Percentiles rank a stretch among this genome's conserved stretches.
These are phyloP conservation scores for Trichoderma aggressivum DNA, from an alignment of 2,329 filamentous ascomycete species.

Conservation along the genomic window DNA sequence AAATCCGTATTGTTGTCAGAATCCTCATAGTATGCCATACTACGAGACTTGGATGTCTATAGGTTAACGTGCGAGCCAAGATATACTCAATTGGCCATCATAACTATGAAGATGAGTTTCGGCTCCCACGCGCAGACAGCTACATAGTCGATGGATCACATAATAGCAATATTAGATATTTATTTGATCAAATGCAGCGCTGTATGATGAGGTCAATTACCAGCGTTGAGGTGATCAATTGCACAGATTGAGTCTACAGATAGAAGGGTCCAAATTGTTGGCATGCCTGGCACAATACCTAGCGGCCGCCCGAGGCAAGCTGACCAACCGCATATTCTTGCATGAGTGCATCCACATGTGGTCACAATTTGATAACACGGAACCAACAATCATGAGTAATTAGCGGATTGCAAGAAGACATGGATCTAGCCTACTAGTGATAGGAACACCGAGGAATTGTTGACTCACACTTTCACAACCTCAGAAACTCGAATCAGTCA, in stretches of 20 bases:
- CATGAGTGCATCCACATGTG: not conserved
- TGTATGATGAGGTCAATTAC: no score
- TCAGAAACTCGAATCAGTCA: not conserved
- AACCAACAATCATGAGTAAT: not conserved
- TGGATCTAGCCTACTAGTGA: not conserved
- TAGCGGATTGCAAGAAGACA: not conserved
- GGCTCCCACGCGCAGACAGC: no score
- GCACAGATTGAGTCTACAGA: not conserved
- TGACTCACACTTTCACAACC: not conserved
- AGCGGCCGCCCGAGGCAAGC: not conserved
- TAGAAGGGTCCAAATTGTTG: not conserved
- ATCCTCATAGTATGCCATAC: no score
- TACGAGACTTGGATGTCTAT: no score
- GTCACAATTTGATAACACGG: not conserved
- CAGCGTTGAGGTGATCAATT: not conserved
- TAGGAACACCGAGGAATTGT: not conserved
- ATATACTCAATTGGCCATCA: no score
- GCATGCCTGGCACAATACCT: not conserved
- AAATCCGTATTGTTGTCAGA: no score
- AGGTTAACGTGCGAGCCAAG: no score
- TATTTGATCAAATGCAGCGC: no score
- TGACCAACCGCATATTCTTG: not conserved
- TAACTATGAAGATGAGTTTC: no score
- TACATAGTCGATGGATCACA: no score
- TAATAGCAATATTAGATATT: no score